A percentile compares a stretch with the other conserved stretches of the same genome.
Conservation (phyloP, 495 filamentous ascomycete species). For the Hypoxylon subgilvum region DNA sequence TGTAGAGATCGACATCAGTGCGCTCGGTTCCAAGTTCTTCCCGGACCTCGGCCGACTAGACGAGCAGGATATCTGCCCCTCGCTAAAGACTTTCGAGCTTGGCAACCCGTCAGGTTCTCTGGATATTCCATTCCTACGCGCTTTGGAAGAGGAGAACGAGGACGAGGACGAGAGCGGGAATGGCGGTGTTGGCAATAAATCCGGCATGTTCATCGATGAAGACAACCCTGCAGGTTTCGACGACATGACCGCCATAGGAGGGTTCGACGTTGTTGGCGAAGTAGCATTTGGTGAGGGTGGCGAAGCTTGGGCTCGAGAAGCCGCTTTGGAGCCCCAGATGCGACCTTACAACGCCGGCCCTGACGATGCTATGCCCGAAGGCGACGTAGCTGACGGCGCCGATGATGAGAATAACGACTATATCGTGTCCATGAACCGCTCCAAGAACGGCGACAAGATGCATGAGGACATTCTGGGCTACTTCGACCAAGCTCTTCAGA, state of each 20-base stretch:
- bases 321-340: slow-evolving; percentile 67
- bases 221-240: slow-evolving; percentile 81
- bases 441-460: slow-evolving; percentile 62
- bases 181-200: slow-evolving; percentile 65
- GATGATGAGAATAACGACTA: slow-evolving; percentile 68
- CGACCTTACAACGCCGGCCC: slow-evolving; percentile 62
- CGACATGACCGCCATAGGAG: slow-evolving; percentile 75
- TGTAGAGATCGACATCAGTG: slow-evolving; percentile 76
- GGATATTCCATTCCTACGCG: slow-evolving; percentile 90
- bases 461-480: slow-evolving; percentile 95
- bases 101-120: slow-evolving; percentile 82
- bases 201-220: slow-evolving; percentile 81
- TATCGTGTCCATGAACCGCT: slow-evolving; percentile 72
- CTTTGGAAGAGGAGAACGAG: slow-evolving; percentile 80
- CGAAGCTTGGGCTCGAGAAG: slow-evolving; percentile 73
- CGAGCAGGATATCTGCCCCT: slow-evolving; percentile 91
- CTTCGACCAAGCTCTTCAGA: slow-evolving; percentile 91
- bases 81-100: slow-evolving; percentile 88
- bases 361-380: slow-evolving; percentile 59
- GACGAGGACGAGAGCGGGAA: slow-evolving; percentile 64
- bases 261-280: slow-evolving; percentile 74
- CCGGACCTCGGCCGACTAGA: slow-evolving; percentile 78
- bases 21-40: slow-evolving; percentile 82
- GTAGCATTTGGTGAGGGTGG: slow-evolving; percentile 77
- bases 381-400: slow-evolving; percentile 66